Evolutionary conservation across 306 rosid genomes (phyloP), one percentile per base, ranked within the genome.

Genomic region (Cicer bijugum): DNA sequence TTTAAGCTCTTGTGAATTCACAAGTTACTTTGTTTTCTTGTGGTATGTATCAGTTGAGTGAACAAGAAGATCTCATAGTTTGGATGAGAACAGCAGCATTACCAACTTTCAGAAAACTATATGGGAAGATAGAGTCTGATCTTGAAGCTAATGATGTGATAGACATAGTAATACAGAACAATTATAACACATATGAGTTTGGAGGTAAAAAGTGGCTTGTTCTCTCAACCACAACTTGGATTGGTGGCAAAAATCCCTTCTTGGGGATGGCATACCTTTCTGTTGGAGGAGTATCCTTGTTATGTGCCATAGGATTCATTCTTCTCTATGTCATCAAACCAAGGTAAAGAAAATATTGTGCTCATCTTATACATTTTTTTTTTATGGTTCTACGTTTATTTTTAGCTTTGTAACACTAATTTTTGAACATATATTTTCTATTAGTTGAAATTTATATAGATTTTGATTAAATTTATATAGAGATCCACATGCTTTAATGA

Each of bases 71-170:
- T 85, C 91, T 93, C 19, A 93, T 93, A 6, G 97, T 93, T 71
- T 93, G 98, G 98, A 93, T 93, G 98, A 63, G 97, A 83, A 85
- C 93, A 2, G 92, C 97, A 12, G 93, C 98, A 14, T 20, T 91
- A 69, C 92, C 98, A 0, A 81, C 92, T 9, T 93, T 93, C 78
- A 84, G 98, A 82, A 93, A 93, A 79, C 81, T 91, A 0, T 91
- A 93, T 76, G 98, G 98, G 77, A 91, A 75, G 85, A 85, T 91
- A 55, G 96, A 91, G 74, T 45, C 69, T 51, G 90, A 91, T 79
- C 91, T 93, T 56, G 86, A 89, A 71, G 90, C 81, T 5, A 80
- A 85, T 70, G 91, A 86, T 48, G 79, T 47, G 74, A 61, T 91
- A 74, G 76, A 82, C 10, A 86, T 91, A 55, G 74, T 69, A 9